Conservation (phyloP, 2,329 filamentous ascomycete genomes). For the Didymella segeticola region DNA sequence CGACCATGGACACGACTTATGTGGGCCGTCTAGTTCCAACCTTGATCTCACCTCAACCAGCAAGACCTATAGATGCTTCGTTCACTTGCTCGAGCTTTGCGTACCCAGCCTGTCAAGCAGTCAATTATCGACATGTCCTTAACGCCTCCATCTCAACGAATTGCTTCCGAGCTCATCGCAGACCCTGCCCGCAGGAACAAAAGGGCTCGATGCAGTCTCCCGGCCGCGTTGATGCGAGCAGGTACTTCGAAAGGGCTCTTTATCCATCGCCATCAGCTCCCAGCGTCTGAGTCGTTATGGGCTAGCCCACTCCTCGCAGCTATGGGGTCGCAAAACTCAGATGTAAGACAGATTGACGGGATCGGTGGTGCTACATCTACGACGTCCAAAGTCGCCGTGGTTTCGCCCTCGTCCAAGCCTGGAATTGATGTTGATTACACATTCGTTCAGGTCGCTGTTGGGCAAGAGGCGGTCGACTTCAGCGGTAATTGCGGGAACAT, state of each 20-base stretch:
- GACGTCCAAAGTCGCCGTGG: constrained; percentile 72
- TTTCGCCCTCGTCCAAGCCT: constrained; percentile 57
- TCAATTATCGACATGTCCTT: background rate
- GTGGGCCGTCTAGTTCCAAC: background rate
- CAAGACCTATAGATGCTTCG: background rate
- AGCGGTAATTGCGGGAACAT: constrained; percentile 79
- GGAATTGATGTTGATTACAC: constrained; percentile 70
- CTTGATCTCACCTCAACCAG: background rate
- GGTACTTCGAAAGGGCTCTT: constrained; percentile 52
- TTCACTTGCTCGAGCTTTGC: background rate
- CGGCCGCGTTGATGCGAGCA: constrained; percentile 50
- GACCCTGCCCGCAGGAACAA: constrained; percentile 3
- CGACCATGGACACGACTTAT: background rate
- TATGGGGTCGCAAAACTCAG: constrained; percentile 70
- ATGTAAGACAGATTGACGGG: constrained; percentile 73
- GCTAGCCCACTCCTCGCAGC: constrained; percentile 61
- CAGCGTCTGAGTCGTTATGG: constrained; percentile 55
- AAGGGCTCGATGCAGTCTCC: constrained; percentile 32
- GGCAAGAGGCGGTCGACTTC: constrained; percentile 66
- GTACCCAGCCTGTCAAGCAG: background rate
- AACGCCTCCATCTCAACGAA: background rate
- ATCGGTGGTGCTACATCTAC: constrained; percentile 72
- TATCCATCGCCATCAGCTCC: constrained; percentile 58
- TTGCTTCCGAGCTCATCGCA: background rate
- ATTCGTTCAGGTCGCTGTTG: constrained; percentile 72